Base-by-base conservation (phyloP, 495 filamentous ascomycete genomes). In the Penicillium taxi region DNA sequence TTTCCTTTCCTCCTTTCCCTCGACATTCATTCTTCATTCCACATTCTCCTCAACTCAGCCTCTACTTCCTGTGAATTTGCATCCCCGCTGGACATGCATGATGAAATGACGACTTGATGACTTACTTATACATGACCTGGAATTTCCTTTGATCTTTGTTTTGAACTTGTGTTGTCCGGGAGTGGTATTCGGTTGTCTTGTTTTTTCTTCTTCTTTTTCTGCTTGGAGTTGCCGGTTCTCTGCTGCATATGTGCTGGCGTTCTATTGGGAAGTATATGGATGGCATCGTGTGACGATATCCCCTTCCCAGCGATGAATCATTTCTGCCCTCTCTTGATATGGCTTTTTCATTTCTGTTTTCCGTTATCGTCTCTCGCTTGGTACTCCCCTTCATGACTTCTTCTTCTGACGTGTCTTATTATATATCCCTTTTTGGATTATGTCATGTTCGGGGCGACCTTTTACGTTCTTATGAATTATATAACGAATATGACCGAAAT, bases 61-160 rank as follows among this genome's bases (percentile, higher is more conserved):
- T 34, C 17, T 41, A 32, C 39, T 40, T 35, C 27, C 14, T n/a
- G 35, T 22, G 41, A 21, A 32, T 31, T 31, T 40, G 32, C 35
- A 27, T 9, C n/a, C 5, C 14, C 19, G 12, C 29, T 41, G 22
- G 30, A 38, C 27, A 37, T 41, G 27, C 44, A 47, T 64, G 53
- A 67, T 52, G 61, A 67, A 44, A 38, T 65, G 58, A 67, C 51
- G 63, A 67, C 45, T 30, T 60, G 55, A 67, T 50, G 61, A 64
- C n/a, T n/a, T n/a, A 48, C 41, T 61, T 50, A 67, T 58, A 63
- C 47, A 61, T 56, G 58, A 50, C 46, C 39, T 38, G 48, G 45
- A 44, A 37, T 40, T n/a, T n/a, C n/a, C n/a, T n/a, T n/a, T n/a
- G n/a, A n/a, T n/a, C n/a, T n/a, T n/a, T n/a, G n/a, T n/a, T n/a